A percentile compares a stretch with the other conserved stretches of the same genome.
phyloP scores from a whole-genome alignment of 2,329 filamentous ascomycete species.

The Calonectria crousiana region DNA sequence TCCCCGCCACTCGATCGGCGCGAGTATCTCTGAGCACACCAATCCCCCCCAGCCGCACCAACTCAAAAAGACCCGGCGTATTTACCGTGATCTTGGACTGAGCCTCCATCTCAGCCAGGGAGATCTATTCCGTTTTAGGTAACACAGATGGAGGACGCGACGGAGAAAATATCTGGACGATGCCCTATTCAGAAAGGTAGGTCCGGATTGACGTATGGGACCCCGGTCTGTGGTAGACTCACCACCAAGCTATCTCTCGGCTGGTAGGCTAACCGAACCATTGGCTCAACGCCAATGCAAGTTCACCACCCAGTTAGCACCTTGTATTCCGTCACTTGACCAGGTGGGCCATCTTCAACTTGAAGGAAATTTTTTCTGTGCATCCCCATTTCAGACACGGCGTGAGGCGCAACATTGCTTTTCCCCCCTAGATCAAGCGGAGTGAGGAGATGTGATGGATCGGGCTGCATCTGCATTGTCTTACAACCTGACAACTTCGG shows the following conservation, averaged over 20 bases:
- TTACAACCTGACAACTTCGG: neutral
- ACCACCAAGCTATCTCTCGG: neutral
- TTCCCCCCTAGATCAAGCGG: neutral
- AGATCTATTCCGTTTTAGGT: neutral
- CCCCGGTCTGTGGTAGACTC: neutral
- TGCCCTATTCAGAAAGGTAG: neutral
- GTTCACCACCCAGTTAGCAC: neutral
- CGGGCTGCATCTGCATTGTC: neutral
- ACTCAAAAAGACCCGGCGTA: neutral
- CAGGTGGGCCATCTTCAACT: neutral
- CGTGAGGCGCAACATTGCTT: neutral
- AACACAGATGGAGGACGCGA: neutral
- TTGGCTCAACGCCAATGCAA: slow-evolving; percentile 6
- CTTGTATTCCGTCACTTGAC: neutral
- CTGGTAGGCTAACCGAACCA: neutral
- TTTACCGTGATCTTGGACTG: neutral
- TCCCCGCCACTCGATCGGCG: neutral
- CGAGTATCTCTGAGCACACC: neutral
- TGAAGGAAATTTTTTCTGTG: neutral
- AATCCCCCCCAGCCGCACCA: neutral
- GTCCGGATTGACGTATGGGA: neutral
- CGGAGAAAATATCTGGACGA: slow-evolving; percentile 9
- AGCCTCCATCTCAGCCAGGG: neutral
- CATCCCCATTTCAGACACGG: neutral
- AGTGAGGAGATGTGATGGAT: neutral